Evolutionary conservation across 2,329 filamentous ascomycete genomes (phyloP).

Genomic region (Fusarium protoensiforme): DNA sequence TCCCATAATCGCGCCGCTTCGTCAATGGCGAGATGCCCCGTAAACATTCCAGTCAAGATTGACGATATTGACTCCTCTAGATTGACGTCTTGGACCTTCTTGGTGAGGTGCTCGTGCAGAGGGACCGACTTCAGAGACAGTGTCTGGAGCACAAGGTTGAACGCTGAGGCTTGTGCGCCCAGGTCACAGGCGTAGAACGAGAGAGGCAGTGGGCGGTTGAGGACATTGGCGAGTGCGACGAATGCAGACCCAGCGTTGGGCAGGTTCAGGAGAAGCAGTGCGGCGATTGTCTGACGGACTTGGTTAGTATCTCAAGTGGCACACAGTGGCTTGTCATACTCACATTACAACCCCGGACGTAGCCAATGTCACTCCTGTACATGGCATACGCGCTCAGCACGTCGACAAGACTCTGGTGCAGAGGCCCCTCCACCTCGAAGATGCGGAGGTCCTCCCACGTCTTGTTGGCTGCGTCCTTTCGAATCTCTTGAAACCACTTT

Average conservation of each 20-base stretch:
- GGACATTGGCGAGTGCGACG: conserved; percentile 77
- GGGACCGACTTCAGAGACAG: conserved; percentile 72
- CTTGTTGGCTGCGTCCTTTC: conserved; percentile 68
- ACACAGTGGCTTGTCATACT: conserved; percentile 49
- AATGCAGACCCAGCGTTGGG: conserved; percentile 73
- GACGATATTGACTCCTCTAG: conserved; percentile 67
- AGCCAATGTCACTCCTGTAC: conserved; percentile 85
- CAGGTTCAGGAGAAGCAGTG: conserved; percentile 78
- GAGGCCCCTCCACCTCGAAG: conserved; percentile 73
- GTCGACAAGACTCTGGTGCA: conserved; percentile 75
- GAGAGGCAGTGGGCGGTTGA: conserved; percentile 79
- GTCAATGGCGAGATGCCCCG: conserved; percentile 72
- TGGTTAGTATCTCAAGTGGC: conserved; percentile 29
- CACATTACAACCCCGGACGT: conserved; percentile 79
- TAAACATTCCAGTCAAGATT: conserved; percentile 74
- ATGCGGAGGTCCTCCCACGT: conserved; percentile 80
- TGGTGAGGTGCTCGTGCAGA: conserved; percentile 73
- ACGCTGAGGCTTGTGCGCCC: conserved; percentile 75
- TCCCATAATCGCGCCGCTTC: conserved; percentile 82
- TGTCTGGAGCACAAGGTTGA: conserved; percentile 75
- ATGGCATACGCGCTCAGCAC: conserved; percentile 83
- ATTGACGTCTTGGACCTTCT: conserved; percentile 56
- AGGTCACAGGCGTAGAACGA: conserved; percentile 79
- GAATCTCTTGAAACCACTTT: conserved; percentile 72
- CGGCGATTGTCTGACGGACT: conserved; percentile 71